Percentiles rank a stretch among this genome's conserved stretches.
phyloP scores from a whole-genome alignment of 805 yeast species.

The Ogataea pini region DNA sequence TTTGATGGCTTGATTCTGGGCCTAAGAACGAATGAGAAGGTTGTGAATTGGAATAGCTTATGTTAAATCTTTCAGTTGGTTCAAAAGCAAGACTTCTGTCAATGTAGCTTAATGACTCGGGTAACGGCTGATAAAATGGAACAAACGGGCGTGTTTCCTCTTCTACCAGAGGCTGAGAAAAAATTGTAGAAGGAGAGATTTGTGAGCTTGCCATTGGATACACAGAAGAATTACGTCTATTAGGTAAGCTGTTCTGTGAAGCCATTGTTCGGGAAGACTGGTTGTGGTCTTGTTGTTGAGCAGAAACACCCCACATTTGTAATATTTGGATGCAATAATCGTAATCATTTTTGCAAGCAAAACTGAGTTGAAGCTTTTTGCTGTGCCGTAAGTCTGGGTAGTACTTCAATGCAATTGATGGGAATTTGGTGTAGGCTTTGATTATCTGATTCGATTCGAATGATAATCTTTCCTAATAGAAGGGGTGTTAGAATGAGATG shows the following conservation, averaged over 20 bases:
- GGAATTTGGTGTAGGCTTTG: slow-evolving; percentile 27
- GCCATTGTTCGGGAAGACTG: neutral
- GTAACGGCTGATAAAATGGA: neutral
- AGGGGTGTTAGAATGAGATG: neutral
- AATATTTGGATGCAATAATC: slow-evolving; percentile 18
- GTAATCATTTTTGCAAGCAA: slow-evolving; percentile 15
- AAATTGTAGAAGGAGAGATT: neutral
- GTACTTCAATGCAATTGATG: slow-evolving; percentile 29
- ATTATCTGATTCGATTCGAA: slow-evolving; percentile 21
- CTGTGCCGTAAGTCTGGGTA: slow-evolving; percentile 13
- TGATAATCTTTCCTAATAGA: slow-evolving; percentile 23
- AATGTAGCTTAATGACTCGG: neutral
- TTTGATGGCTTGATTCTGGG: neutral
- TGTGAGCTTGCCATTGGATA: slow-evolving; percentile 3
- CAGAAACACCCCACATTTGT: slow-evolving; percentile 17
- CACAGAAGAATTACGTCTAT: slow-evolving; percentile 2
- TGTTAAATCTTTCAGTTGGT: too few species aligned
- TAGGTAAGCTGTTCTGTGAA: neutral
- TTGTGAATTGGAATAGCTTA: neutral
- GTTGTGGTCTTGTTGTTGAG: slow-evolving; percentile 13
- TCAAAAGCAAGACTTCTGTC: neutral
- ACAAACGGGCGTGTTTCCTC: neutral
- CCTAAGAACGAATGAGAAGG: neutral
- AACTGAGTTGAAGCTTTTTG: slow-evolving; percentile 25
- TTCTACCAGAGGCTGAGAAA: slow-evolving; percentile 1